Percentiles rank a stretch among this genome's conserved stretches.
Conservation (phyloP, 176 grass and related monocot genomes). For the Triticum dicoccoides region DNA sequence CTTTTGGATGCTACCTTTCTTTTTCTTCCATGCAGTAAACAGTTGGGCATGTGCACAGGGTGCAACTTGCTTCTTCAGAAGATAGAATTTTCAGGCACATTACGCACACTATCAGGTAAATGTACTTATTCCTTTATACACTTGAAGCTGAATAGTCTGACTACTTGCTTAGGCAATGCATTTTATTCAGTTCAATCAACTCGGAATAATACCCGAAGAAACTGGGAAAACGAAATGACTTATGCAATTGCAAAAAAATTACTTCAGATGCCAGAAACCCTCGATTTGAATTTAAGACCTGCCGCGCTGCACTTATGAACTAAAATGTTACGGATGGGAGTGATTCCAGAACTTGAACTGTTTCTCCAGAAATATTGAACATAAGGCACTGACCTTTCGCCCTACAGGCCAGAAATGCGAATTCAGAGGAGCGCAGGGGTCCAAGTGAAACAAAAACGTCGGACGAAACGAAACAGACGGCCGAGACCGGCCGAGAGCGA, state of each 20-base stretch:
- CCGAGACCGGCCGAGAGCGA: neutral
- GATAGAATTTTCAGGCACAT: no score
- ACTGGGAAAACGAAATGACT: no score
- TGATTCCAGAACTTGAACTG: neutral
- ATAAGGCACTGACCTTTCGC: neutral
- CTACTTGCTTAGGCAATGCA: neutral
- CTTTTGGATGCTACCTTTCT: slow-evolving; percentile 55
- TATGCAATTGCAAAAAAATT: neutral
- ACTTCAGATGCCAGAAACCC: neutral
- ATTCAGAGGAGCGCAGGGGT: neutral
- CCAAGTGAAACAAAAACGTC: neutral
- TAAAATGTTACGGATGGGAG: neutral
- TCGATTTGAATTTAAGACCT: neutral
- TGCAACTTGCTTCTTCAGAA: neutral
- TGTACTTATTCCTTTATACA: no score
- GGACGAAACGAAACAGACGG: neutral
- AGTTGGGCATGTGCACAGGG: neutral
- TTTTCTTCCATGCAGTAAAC: slow-evolving; percentile 46
- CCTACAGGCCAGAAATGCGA: neutral
- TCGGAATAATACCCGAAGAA: no score
- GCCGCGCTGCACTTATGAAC: neutral
- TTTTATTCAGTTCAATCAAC: slow-evolving; percentile 8
- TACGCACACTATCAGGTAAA: no score
- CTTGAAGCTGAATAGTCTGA: neutral
- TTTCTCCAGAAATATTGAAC: neutral